Evolutionary conservation across 169 alveolate genomes (phyloP), one percentile per base, ranked within the genome.

Genomic region (Cyclospora cayetanensis): DNA sequence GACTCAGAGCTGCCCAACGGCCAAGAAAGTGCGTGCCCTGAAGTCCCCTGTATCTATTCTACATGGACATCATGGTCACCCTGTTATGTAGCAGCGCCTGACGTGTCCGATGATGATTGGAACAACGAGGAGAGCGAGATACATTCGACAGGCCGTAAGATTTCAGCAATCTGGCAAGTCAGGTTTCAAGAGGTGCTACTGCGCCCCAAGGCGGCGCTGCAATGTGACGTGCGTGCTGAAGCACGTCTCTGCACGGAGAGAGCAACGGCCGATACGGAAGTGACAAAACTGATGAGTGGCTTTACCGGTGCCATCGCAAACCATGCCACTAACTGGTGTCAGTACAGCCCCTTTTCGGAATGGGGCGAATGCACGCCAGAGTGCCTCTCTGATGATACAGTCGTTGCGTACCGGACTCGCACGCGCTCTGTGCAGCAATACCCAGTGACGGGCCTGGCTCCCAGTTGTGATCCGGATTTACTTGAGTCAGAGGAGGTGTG

Each of bases 31-130:
- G 50, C 34, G 55, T 53, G 74, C 29, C 76, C 63, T 25, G 90
- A 80, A 46, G 20, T 53, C 12, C n/a, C 90, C 60, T 80, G 90
- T 42, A 37, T 41, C 3, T 80, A 80, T 39, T 80, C 90, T 50
- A 41, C 90, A 1, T 80, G 90, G 90, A 80, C 90, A 31, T 80
- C 90, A 39, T 80, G 90, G 90, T 80, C 90, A 22, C 90, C 90
- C 37, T 80, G 90, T 42, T 15, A 52, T 80, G 20, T 34, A 29
- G 55, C 22, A 27, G 90, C 25, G 52, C 55, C 37, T 53, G 37
- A 31, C 3, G 31, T 7, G 22, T 2, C 50, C n/a, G 74, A 22
- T 35, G 90, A 34, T 18, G 34, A 39, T 22, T n/a, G 53, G 60
- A 52, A 34, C 42, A 4, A 12, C 4, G 4, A 37, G 5, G 50